Conservation (phyloP, 1,284 basidiomycete species). For the Termitomyces sp. region DNA sequence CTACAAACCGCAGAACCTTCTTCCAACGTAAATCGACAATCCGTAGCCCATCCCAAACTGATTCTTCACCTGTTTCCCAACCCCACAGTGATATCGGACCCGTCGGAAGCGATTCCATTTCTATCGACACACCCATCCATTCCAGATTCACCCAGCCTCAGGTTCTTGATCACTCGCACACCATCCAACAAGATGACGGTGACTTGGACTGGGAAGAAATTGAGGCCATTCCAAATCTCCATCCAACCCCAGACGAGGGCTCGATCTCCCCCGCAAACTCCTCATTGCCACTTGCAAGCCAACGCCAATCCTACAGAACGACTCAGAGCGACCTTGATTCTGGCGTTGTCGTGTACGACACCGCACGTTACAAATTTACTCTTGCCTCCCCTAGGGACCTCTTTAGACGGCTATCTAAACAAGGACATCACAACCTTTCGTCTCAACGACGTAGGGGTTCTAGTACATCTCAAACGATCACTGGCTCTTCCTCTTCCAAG, state of each 20-base stretch:
- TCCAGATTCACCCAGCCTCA: not conserved
- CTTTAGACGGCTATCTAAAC: constrained; percentile 4
- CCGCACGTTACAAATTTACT: constrained; percentile 5
- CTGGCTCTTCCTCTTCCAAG: not conserved
- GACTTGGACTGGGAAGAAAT: constrained; percentile 21
- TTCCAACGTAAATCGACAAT: constrained; percentile 9
- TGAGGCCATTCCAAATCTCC: constrained; percentile 12
- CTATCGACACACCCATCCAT: not conserved
- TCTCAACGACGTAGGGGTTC: not conserved
- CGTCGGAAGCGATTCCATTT: not conserved
- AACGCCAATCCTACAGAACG: not conserved
- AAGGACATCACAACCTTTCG: not conserved
- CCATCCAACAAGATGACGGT: constrained; percentile 11
- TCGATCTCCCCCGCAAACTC: constrained; percentile 9
- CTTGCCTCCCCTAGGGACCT: constrained; percentile 8
- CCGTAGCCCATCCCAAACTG: not conserved
- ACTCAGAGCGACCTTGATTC: not conserved
- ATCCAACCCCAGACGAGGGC: constrained; percentile 14
- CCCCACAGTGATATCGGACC: not conserved
- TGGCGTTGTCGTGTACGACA: not conserved
- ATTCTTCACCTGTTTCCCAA: not conserved
- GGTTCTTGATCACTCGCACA: not conserved
- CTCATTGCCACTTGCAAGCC: constrained; percentile 1
- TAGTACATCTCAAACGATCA: not conserved
- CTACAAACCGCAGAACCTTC: constrained; percentile 9